Percentiles rank a stretch among this genome's conserved stretches.
phyloP scores from a whole-genome alignment of 2,329 filamentous ascomycete genomes.

The Cyphellophora europaea region DNA sequence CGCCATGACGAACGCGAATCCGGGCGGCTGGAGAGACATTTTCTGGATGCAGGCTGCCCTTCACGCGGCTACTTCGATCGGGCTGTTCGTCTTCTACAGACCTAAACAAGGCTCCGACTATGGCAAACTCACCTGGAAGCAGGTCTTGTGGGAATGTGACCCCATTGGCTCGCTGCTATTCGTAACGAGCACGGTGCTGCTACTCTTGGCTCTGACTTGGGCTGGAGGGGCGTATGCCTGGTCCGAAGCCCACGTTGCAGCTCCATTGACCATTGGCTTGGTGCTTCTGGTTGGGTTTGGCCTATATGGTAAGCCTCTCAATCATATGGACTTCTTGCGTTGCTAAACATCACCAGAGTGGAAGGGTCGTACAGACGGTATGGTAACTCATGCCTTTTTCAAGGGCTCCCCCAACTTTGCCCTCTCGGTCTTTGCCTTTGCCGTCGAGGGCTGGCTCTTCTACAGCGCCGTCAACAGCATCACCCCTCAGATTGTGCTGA shows the following conservation, averaged over 20 bases:
- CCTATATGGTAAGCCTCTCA: conserved; percentile 22
- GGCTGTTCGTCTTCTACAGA: conserved; percentile 41
- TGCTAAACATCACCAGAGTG: conserved; percentile 35
- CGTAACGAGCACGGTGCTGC: conserved; percentile 33
- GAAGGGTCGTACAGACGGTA: conserved; percentile 45
- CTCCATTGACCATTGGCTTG: conserved; percentile 33
- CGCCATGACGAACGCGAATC: conserved; percentile 39
- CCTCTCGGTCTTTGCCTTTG: conserved; percentile 46
- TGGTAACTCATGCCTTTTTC: conserved; percentile 50
- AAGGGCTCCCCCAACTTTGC: conserved; percentile 44
- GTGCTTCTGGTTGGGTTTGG: conserved; percentile 31
- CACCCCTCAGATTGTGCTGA: conserved; percentile 39
- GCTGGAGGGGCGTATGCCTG: conserved; percentile 33
- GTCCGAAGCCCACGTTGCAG: conserved; percentile 29
- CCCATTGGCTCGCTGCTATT: conserved; percentile 39
- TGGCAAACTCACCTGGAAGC: conserved; percentile 28
- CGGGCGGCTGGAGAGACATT: conserved; percentile 45
- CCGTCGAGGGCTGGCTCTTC: conserved; percentile 51
- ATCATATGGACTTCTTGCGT: background rate
- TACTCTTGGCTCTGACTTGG: conserved; percentile 39
- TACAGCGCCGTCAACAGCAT: conserved; percentile 45
- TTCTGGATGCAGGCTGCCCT: conserved; percentile 52
- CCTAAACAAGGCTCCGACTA: conserved; percentile 30
- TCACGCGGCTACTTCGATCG: conserved; percentile 38
- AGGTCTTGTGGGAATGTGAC: conserved; percentile 39